These are phyloP conservation scores for Clavispora santaluciae DNA, from an alignment of 805 yeast species.

Conservation along the genomic window DNA sequence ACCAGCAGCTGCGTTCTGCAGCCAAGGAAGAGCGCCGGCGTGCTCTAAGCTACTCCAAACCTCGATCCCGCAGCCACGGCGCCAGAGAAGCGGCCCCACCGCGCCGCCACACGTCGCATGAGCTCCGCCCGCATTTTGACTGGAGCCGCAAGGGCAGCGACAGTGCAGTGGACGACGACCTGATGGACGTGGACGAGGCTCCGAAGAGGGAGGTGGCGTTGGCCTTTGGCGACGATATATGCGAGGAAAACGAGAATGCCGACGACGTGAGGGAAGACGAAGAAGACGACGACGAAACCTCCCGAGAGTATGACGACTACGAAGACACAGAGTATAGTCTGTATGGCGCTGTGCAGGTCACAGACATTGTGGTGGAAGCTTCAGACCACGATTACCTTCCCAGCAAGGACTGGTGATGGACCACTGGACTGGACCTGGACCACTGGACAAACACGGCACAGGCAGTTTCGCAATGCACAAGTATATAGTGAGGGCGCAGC, in stretches of 20 bases:
- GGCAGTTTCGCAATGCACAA: no score
- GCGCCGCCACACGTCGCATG: conserved; percentile 30
- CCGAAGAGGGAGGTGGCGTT: neutral
- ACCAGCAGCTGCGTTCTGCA: conserved; percentile 48
- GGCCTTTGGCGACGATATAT: neutral
- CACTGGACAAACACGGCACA: neutral
- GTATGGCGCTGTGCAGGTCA: conserved; percentile 28
- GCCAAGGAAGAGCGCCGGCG: conserved; percentile 30
- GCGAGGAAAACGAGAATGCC: conserved; percentile 1
- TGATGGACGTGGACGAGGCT: conserved; percentile 4
- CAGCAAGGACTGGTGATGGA: conserved; percentile 2
- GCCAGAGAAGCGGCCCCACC: conserved; percentile 4
- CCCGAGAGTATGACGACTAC: conserved; percentile 7
- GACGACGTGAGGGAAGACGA: neutral
- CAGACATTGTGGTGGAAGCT: conserved; percentile 37
- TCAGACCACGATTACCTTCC: conserved; percentile 18
- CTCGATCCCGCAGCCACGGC: conserved; percentile 1
- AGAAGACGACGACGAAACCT: conserved; percentile 1
- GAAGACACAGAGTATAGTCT: neutral
- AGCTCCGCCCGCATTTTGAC: conserved; percentile 19
- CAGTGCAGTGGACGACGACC: conserved; percentile 9
- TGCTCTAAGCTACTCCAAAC: conserved; percentile 17
- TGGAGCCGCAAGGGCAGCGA: conserved; percentile 3
- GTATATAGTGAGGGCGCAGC: no score
- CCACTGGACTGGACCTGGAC: neutral